Evolutionary conservation across 2,329 filamentous ascomycete species (phyloP), one percentile per base, ranked within the genome.

Genomic region (Hypoxylon sp.): DNA sequence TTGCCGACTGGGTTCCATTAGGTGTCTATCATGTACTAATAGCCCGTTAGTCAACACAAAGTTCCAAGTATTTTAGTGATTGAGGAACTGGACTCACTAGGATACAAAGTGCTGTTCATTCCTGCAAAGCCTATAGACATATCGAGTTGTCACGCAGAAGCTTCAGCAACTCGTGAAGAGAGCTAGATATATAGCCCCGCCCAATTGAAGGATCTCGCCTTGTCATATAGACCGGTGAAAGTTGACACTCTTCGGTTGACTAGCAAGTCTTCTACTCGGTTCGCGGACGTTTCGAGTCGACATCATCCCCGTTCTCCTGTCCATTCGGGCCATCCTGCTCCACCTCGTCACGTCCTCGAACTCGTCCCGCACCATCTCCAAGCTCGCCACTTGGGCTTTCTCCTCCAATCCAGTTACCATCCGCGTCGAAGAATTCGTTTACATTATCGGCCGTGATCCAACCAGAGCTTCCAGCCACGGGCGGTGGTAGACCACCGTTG

Each of bases 361-460:
- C 83, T 60, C 85, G 83, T 24, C 88, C 88, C 1, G 87, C 89
- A 7, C 89, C 89, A 58, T 88, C 88, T 46, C 89, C 89, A 19
- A 90, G 79, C 57, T 81, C 82, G 47, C 82, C 85, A 24, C 78
- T 78, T 1, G 69, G 80, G 62, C 74, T 82, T 41, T 71, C 81
- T 7, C 74, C 78, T 6, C 81, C 85, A 67, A 91, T 90, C 86
- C 90, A 94, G 73, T 94, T 93, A 2, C 92, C 92, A 7, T 93
- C 85, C 65, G 85, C 88, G 71, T 95, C 91, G 77, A 95, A 91
- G 73, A 88, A 97, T 70, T 97, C 87, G 67, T 90, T 83, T 75
- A 97, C 89, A 72, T 97, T 98, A 59, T 97, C 94, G 7, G 92
- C 91, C 15, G 94, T 98, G 73, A 98, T 93, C 91, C 91, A 94